Base-by-base conservation (phyloP, 495 filamentous ascomycete genomes). In the Neurospora africana region DNA sequence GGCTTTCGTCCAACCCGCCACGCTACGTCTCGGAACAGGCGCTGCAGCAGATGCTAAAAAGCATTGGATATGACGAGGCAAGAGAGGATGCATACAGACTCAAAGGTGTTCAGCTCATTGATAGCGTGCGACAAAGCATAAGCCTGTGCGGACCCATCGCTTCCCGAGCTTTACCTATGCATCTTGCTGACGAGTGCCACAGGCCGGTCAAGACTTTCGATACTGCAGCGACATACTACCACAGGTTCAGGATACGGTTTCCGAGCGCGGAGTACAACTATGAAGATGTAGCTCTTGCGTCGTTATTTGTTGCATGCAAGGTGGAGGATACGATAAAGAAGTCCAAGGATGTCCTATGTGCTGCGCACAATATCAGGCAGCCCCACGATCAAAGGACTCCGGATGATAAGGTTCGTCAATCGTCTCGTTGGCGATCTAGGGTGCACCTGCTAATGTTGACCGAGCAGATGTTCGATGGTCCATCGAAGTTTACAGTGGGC, bases 311-410 rank as follows among this genome's bases (percentile, higher is more conserved):
- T 21, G 94, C 94, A 41, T 98, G 95, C 87, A 99, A 99, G 81
- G 93, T 95, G 61, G 95, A 99, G 78, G 95, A 99, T 79, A 98
- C 95, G 2, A 85, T 98, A 67, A 98, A 99, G 83, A 98, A 98
- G 83, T 97, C 93, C 21, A 88, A 88, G 68, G 95, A 99, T 70
- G 95, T 99, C 72, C 84, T 98, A 6, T 95, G 92, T 73, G 94
- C 94, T 8, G 90, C 91, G 5, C 92, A 94, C 82, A 98, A 98
- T 74, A 80, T 97, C 23, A 93, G 92, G 77, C 82, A 90, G 10
- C 84, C 89, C 11, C 84, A 89, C 23, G 94, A 98, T 72, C 88
- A 89, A 72, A 86, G 94, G 61, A 91, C 91, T 7, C 87, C 92
- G 0, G 95, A 99, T 81, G 92, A 96, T 78, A 87, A 89, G 72